Evolutionary conservation across 768 basidiomycete genomes (phyloP), one percentile per base, ranked within the genome.

Genomic region (Termitomyces sp.): DNA sequence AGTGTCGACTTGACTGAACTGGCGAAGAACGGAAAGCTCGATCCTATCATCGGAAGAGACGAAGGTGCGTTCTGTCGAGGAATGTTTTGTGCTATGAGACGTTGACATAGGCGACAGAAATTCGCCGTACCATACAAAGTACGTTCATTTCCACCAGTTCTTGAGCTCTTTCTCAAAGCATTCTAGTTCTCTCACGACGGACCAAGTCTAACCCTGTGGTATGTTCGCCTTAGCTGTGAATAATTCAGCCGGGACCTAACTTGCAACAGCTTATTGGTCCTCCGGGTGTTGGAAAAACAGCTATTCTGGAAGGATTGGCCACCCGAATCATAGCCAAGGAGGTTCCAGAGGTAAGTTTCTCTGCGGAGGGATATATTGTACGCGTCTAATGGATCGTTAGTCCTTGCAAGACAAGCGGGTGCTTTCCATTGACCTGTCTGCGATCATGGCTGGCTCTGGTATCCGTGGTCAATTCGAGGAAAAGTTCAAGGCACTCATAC

Each of bases 161-260:
- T 20, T 40, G 28, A 45, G 32, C 5, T n/a, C 13, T 7, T 52
- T 32, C 49, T 57, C 32, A 61, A 62, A 13, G 49, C 36, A 22
- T 3, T 8, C 32, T 1, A 92, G 91, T 96, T 67, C 78, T 96
- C 9, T 94, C 92, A 28, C 80, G 94, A 46, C 75, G 95, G 68
- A 96, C 94, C 2, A 97, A 97, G 73, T 92, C 91, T 8, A 96
- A 96, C 67, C 94, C 94, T 5, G 92, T 96, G 65, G 91, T 87
- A 73, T 55, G 87, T 76, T 16, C 20, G 8, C 20, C 44, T 18
- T 44, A 18, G 18, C 22, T 7, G 3, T 35, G 38, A 7, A 53
- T 11, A 7, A 2, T 20, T 55, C 7, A 18, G n/a, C 3, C 44
- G 50, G n/a, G 3, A 58, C 20, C 36, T 51, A 46, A 46, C 20